Evolutionary conservation across 2,329 filamentous ascomycete genomes (phyloP).

Genomic region (Calonectria fujianensis): DNA sequence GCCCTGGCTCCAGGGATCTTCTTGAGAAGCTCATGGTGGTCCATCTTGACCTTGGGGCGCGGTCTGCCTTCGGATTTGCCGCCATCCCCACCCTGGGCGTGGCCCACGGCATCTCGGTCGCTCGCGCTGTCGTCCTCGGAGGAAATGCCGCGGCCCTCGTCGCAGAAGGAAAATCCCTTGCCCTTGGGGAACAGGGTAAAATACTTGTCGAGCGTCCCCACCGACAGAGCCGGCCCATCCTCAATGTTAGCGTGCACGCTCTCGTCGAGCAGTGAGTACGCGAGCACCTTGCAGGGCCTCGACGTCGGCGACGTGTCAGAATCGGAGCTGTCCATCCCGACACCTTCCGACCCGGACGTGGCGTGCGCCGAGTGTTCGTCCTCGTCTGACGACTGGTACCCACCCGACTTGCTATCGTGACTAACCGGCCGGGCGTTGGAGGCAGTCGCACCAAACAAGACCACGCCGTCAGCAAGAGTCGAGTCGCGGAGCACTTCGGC

Average conservation of each 20-base stretch:
- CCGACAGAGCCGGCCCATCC: slow-evolving; percentile 53
- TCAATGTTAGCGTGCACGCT: slow-evolving; percentile 52
- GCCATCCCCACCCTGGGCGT: background rate
- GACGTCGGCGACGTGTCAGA: slow-evolving; percentile 53
- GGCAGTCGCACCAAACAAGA: slow-evolving; percentile 56
- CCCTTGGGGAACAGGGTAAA: slow-evolving; percentile 57
- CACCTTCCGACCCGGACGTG: slow-evolving; percentile 47
- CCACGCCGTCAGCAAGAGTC: slow-evolving; percentile 58
- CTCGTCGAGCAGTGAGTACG: slow-evolving; percentile 55
- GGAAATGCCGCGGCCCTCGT: slow-evolving; percentile 53
- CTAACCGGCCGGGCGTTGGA: slow-evolving; percentile 41
- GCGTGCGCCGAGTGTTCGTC: slow-evolving; percentile 42
- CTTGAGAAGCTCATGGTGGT: slow-evolving; percentile 59
- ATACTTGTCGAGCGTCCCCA: slow-evolving; percentile 57
- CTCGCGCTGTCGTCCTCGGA: slow-evolving; percentile 59
- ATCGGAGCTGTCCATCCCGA: slow-evolving; percentile 56
- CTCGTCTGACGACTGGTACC: slow-evolving; percentile 39
- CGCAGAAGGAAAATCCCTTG: slow-evolving; percentile 57
- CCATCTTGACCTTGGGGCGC: slow-evolving; percentile 51
- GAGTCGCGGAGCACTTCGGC: slow-evolving; percentile 56
- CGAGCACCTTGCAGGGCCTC: slow-evolving; percentile 56
- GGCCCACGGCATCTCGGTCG: slow-evolving; percentile 45
- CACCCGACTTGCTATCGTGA: slow-evolving; percentile 26
- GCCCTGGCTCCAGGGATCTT: slow-evolving; percentile 59
- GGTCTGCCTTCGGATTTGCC: slow-evolving; percentile 2